Conservation (phyloP, 2,329 filamentous ascomycete species). For the Cytospora schulzeri region DNA sequence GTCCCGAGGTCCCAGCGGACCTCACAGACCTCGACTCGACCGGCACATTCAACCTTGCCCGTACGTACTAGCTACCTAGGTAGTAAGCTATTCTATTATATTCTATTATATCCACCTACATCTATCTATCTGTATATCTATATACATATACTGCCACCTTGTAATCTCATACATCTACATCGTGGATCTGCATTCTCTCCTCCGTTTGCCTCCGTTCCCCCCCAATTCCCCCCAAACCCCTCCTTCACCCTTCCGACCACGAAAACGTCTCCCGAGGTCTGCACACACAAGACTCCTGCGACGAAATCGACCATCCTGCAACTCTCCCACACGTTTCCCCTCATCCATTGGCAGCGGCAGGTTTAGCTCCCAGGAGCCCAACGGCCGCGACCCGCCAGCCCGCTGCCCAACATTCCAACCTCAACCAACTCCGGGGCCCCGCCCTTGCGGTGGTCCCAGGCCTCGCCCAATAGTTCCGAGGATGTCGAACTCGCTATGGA, state of each 20-base stretch:
- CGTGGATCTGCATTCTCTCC: neutral
- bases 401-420: slow-evolving; percentile 27
- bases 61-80: too few species aligned
- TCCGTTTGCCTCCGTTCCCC: neutral
- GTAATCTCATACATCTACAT: neutral
- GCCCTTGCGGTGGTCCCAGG: slow-evolving; percentile 11
- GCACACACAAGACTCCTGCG: neutral
- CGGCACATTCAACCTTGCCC: neutral
- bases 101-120: neutral
- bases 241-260: neutral
- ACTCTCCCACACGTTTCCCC: neutral
- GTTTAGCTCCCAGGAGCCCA: slow-evolving; percentile 29
- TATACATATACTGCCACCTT: neutral
- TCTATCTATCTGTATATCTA: neutral
- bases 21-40: neutral
- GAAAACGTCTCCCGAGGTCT: too few species aligned
- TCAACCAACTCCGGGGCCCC: slow-evolving; percentile 16
- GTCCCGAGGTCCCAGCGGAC: neutral
- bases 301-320: slow-evolving; percentile 1
- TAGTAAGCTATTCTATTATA: too few species aligned
- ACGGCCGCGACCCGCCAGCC: slow-evolving; percentile 19
- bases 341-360: slow-evolving; percentile 21
- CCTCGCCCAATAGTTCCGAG: slow-evolving; percentile 26
- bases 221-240: neutral
- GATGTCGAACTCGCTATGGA: slow-evolving; percentile 50